These are phyloP conservation scores for Aspergillus panamensis DNA, from an alignment of 495 filamentous ascomycete species.

Conservation along the genomic window DNA sequence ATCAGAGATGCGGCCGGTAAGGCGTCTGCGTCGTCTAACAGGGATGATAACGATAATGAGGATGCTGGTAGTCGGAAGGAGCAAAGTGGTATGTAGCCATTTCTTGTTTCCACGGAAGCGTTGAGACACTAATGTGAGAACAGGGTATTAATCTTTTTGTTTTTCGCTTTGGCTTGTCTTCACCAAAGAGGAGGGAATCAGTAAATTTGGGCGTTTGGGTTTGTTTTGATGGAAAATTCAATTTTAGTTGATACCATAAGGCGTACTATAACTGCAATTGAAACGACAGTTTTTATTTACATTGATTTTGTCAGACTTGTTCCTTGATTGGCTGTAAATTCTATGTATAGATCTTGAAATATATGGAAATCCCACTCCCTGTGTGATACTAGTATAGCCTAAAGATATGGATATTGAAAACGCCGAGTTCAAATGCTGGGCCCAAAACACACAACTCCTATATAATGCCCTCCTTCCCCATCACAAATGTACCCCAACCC, in stretches of 20 bases:
- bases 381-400: no score
- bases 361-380: no score
- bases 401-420: neutral
- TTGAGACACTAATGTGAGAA: slow-evolving; percentile 5
- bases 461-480: neutral
- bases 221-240: no score
- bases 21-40: slow-evolving; percentile 25
- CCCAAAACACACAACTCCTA: neutral
- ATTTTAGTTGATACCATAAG: no score
- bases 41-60: slow-evolving; percentile 19
- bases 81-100: slow-evolving; percentile 36
- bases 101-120: neutral
- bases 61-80: slow-evolving; percentile 28
- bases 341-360: no score
- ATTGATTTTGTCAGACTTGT: no score
- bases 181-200: no score
- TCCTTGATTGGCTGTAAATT: no score
- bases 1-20: slow-evolving; percentile 46
- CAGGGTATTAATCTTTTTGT: slow-evolving; percentile 22
- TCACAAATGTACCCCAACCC: neutral
- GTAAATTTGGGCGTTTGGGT: no score
- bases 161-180: neutral
- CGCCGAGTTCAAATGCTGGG: neutral
- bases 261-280: no score
- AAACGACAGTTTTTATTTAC: no score